Evolutionary conservation across 768 basidiomycete species (phyloP).

Genomic region (Kwoniella sp.): DNA sequence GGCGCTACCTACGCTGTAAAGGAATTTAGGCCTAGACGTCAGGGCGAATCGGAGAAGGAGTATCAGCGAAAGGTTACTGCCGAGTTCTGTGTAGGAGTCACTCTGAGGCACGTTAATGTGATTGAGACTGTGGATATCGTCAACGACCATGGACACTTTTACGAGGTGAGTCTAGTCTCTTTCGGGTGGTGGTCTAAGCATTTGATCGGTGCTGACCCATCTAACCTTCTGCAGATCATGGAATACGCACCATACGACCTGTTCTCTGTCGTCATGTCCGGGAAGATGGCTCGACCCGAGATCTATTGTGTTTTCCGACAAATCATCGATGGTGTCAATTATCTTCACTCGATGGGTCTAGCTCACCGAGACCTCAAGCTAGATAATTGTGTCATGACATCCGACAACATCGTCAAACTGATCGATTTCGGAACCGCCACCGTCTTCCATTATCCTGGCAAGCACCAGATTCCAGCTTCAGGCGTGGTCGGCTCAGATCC

Average conservation of each 20-base stretch:
- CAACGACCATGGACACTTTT: slow-evolving; percentile 94
- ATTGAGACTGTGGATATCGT: slow-evolving; percentile 99
- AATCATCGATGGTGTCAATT: slow-evolving; percentile 96
- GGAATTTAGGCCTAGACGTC: slow-evolving; percentile 87
- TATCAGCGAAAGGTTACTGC: slow-evolving; percentile 99
- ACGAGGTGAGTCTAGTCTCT: slow-evolving; percentile 70
- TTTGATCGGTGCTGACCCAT: background rate
- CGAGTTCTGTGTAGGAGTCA: slow-evolving; percentile 89
- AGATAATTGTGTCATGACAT: slow-evolving; percentile 99
- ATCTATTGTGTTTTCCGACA: slow-evolving; percentile 99
- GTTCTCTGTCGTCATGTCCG: slow-evolving; percentile 99
- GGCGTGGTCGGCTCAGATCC: slow-evolving; percentile 97
- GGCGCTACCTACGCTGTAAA: slow-evolving; percentile 91
- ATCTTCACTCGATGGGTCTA: slow-evolving; percentile 94
- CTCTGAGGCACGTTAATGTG: slow-evolving; percentile 88
- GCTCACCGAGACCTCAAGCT: slow-evolving; percentile 99
- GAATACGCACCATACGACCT: slow-evolving; percentile 98
- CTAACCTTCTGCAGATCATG: slow-evolving; percentile 78
- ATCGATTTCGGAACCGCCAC: slow-evolving; percentile 99
- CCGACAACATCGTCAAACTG: slow-evolving; percentile 89
- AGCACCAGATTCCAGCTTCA: slow-evolving; percentile 72
- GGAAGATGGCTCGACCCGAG: slow-evolving; percentile 96
- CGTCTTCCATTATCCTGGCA: slow-evolving; percentile 97
- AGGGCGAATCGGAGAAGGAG: slow-evolving; percentile 89
- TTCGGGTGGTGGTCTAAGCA: background rate